phyloP scores from a whole-genome alignment of 805 yeast genomes.

The Clavispora fructus region DNA sequence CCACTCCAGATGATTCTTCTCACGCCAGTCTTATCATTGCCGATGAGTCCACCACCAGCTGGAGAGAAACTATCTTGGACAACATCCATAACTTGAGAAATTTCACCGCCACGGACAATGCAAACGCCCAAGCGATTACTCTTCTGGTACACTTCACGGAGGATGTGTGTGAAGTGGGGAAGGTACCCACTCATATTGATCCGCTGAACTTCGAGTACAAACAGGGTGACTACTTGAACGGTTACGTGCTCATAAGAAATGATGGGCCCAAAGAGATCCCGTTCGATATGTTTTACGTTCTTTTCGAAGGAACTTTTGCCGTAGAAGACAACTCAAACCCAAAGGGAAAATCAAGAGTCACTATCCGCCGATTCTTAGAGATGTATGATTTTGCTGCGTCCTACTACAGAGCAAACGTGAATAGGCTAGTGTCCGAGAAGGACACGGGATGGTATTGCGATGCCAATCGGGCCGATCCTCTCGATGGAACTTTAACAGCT shows the following conservation, averaged over 20 bases:
- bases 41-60: constrained; percentile 26
- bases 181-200: constrained; percentile 24
- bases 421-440: constrained; percentile 26
- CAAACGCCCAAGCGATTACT: constrained; percentile 20
- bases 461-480: constrained; percentile 18
- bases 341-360: constrained; percentile 15
- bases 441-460: constrained; percentile 10
- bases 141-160: constrained; percentile 29
- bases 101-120: constrained; percentile 25
- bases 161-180: constrained; percentile 26
- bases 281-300: constrained; percentile 59
- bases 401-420: constrained; percentile 37
- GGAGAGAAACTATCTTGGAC: constrained; percentile 37
- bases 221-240: constrained; percentile 64
- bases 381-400: constrained; percentile 46
- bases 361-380: constrained; percentile 26
- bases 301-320: constrained; percentile 47
- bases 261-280: constrained; percentile 36
- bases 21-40: constrained; percentile 21
- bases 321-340: constrained; percentile 4
- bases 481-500: constrained; percentile 20
- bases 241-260: constrained; percentile 43
- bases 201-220: constrained; percentile 44
- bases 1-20: neutral
- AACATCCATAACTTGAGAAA: constrained; percentile 31